Evolutionary conservation across 2,329 filamentous ascomycete genomes (phyloP).

Genomic region (Emydomyces testavorans): DNA sequence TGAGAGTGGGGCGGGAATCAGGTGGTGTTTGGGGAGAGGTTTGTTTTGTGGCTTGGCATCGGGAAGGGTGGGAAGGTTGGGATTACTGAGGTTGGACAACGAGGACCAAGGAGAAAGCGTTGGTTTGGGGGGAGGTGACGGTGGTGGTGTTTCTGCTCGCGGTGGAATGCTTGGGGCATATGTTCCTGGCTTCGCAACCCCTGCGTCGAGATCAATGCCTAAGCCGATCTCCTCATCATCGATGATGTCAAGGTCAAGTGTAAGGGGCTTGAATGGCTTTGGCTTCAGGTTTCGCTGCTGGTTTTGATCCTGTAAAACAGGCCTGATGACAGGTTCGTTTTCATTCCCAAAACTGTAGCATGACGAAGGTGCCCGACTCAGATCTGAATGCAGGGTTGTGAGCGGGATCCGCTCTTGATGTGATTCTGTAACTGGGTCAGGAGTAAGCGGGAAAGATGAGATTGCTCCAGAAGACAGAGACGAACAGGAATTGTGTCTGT

Average conservation of each 20-base stretch:
- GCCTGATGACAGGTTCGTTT: background rate
- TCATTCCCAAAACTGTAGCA: constrained; percentile 8
- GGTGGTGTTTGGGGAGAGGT: background rate
- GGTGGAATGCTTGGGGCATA: background rate
- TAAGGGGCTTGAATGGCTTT: background rate
- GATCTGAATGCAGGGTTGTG: background rate
- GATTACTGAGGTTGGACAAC: background rate
- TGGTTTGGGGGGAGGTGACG: background rate
- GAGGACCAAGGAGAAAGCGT: background rate
- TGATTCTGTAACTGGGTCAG: background rate
- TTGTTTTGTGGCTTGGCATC: background rate
- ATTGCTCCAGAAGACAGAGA: constrained; percentile 3
- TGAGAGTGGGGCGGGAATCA: constrained; percentile 5
- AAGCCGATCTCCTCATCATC: constrained; percentile 7
- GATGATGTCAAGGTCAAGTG: constrained; percentile 3
- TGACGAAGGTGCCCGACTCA: constrained; percentile 1
- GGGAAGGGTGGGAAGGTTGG: background rate
- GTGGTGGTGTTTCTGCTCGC: background rate
- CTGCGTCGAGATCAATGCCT: constrained; percentile 6
- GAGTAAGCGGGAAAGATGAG: background rate
- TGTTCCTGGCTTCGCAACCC: background rate
- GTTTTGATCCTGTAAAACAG: background rate
- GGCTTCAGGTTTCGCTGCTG: background rate
- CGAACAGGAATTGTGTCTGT: constrained; percentile 2
- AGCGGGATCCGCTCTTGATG: background rate